Conservation (phyloP, 805 yeast species). For the Wickerhamiella musiphila region DNA sequence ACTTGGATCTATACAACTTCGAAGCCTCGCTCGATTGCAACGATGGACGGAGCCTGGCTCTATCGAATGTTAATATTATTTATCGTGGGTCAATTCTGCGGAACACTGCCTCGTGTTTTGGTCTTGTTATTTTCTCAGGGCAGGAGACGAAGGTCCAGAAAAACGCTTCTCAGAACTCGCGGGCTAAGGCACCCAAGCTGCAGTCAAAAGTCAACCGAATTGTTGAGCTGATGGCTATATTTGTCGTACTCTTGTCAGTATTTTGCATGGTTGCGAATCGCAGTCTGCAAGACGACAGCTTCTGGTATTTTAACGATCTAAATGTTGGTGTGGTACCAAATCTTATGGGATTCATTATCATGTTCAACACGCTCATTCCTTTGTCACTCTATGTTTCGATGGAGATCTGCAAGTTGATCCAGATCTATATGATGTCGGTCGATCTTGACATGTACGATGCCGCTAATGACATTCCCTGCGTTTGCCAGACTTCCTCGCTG, state of each 20-base stretch:
- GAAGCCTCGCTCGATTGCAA: conserved; percentile 42
- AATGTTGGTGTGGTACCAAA: conserved; percentile 81
- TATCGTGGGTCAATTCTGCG: conserved; percentile 84
- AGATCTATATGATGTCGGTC: conserved; percentile 61
- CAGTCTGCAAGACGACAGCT: conserved; percentile 21
- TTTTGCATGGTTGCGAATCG: conserved; percentile 72
- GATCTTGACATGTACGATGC: conserved; percentile 90
- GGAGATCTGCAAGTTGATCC: conserved; percentile 87
- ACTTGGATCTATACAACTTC: conserved; percentile 74
- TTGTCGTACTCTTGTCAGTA: conserved; percentile 57
- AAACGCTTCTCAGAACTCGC: conserved; percentile 81
- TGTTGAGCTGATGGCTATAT: conserved; percentile 71
- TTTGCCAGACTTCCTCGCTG: conserved; percentile 86
- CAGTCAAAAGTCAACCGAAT: conserved; percentile 70
- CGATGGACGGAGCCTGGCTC: conserved; percentile 29
- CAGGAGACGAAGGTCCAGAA: conserved; percentile 90
- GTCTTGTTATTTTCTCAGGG: conserved; percentile 81
- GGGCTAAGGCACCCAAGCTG: conserved; percentile 84
- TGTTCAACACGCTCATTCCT: conserved; percentile 94
- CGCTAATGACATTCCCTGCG: conserved; percentile 77
- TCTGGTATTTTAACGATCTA: conserved; percentile 59
- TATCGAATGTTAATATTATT: conserved; percentile 66
- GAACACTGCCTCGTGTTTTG: conserved; percentile 59
- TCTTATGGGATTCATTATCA: conserved; percentile 87
- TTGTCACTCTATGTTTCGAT: conserved; percentile 86